Percentiles rank a stretch among this genome's conserved stretches.
These are phyloP conservation scores for Scheffersomyces quercinus DNA, from an alignment of 1,139 yeast genomes.

Conservation along the genomic window DNA sequence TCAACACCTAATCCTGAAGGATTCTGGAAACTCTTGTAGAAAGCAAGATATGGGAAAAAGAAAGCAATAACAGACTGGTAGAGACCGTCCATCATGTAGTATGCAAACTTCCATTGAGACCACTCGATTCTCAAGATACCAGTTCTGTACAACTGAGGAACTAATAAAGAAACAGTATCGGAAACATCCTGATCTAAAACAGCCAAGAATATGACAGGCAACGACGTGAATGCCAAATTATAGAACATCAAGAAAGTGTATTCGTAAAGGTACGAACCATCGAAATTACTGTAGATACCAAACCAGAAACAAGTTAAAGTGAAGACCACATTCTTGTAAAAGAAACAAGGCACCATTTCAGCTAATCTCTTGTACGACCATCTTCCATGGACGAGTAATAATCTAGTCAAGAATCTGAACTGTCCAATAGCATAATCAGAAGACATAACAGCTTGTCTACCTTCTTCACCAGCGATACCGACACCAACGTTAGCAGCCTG, in stretches of 20 bases:
- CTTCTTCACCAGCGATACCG: conserved; percentile 71
- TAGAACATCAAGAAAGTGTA: conserved; percentile 64
- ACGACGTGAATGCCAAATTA: conserved; percentile 64
- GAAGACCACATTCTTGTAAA: conserved; percentile 62
- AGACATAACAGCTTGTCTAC: conserved; percentile 68
- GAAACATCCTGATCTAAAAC: conserved; percentile 64
- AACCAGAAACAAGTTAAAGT: conserved; percentile 64
- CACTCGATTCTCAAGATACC: conserved; percentile 57
- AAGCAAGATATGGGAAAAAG: conserved; percentile 56
- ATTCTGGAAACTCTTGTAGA: conserved; percentile 45
- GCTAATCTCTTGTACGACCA: conserved; percentile 66
- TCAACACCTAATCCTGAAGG: conserved; percentile 53
- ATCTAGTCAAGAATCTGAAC: conserved; percentile 54
- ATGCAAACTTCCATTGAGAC: conserved; percentile 52
- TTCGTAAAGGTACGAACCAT: conserved; percentile 63
- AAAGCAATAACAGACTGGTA: conserved; percentile 59
- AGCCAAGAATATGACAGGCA: conserved; percentile 60
- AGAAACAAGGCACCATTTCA: conserved; percentile 66
- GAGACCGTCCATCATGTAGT: conserved; percentile 61
- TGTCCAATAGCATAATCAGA: conserved; percentile 69
- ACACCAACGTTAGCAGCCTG: conserved; percentile 67
- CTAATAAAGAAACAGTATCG: conserved; percentile 55
- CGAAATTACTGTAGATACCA: conserved; percentile 58
- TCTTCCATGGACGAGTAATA: conserved; percentile 61
- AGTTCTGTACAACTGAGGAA: conserved; percentile 58